Percentiles rank a stretch among this genome's conserved stretches.
Evolutionary conservation across 352 stramenopile species (phyloP).

Genomic region (Peronospora tabacina): DNA sequence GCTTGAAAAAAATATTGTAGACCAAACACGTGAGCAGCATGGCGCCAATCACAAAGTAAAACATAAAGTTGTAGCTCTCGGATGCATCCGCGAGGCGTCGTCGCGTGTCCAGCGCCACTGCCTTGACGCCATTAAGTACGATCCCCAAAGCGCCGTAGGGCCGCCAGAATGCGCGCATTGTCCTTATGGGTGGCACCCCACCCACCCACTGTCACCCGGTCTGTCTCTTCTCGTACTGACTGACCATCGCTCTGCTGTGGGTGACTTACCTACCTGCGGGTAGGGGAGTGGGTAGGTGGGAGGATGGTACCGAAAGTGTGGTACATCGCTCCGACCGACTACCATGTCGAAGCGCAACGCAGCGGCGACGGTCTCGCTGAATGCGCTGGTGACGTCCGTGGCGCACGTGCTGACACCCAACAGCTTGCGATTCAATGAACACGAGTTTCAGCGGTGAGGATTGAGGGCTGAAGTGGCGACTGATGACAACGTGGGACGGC

Average conservation of each 20-base stretch:
- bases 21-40: conserved; percentile 84
- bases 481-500: neutral
- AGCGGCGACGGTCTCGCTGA: conserved; percentile 18
- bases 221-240: no score
- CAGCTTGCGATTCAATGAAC: conserved; percentile 64
- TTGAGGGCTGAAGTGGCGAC: neutral
- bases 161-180: conserved; percentile 21
- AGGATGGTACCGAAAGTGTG: neutral
- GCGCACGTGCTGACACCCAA: conserved; percentile 58
- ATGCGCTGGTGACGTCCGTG: conserved; percentile 33
- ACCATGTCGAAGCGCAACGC: conserved; percentile 4
- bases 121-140: neutral
- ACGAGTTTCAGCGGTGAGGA: conserved; percentile 59
- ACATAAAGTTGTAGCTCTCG: conserved; percentile 84
- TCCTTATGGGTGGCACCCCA: no score
- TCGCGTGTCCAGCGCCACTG: neutral
- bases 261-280: neutral
- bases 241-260: no score
- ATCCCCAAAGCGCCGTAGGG: no score
- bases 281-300: neutral
- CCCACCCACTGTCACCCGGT: no score
- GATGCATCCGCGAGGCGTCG: conserved; percentile 35
- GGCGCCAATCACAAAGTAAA: conserved; percentile 82
- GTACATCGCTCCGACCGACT: neutral
- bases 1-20: conserved; percentile 87